Evolutionary conservation across 129 eudicot species (phyloP), one percentile per base, ranked within the genome.

Genomic region (Deinandra increscens): DNA sequence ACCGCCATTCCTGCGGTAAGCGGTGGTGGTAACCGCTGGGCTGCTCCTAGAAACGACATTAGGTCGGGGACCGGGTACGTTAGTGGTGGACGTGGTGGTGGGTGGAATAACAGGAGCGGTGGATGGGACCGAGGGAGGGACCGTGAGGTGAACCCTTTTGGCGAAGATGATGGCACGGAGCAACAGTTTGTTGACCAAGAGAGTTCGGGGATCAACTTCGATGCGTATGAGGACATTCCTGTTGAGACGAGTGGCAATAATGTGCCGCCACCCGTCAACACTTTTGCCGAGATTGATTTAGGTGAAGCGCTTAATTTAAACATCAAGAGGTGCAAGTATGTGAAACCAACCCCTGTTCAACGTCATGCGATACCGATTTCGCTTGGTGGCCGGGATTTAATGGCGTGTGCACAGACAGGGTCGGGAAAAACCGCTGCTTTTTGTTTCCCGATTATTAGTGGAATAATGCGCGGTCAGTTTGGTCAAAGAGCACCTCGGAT

Each of bases 331-430:
- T 89, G 96, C 86, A 89, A 89, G 84, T 89, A 89, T 75, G 90
- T 89, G 80, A 89, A 83, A 68, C 96, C 96, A 7, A 86, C 93
- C 11, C 96, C 96, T 14, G 96, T 89, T 51, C 96, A 89, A 79
- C 78, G 93, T 9, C 73, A 89, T 67, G 90, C 96, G 7, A 89
- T 89, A 66, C 96, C 96, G 6, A 86, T 89, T 23, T 81, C 96
- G 48, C 86, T 89, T 50, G 81, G 80, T 20, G 90, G 90, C 5
- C 72, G 96, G 17, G 96, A 89, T 74, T 69, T 89, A 49, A 89
- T 89, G 96, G 96, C 93, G 6, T 89, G 96, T 73, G 96, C 96
- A 3, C 96, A 89, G 73, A 89, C 96, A 19, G 96, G 96, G 75
- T 89, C 96, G 8, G 96, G 96, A 19, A 89, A 89, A 41, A 89